Conservation (phyloP, 192 early-diverging fungal species). For the Backusella australiensis region DNA sequence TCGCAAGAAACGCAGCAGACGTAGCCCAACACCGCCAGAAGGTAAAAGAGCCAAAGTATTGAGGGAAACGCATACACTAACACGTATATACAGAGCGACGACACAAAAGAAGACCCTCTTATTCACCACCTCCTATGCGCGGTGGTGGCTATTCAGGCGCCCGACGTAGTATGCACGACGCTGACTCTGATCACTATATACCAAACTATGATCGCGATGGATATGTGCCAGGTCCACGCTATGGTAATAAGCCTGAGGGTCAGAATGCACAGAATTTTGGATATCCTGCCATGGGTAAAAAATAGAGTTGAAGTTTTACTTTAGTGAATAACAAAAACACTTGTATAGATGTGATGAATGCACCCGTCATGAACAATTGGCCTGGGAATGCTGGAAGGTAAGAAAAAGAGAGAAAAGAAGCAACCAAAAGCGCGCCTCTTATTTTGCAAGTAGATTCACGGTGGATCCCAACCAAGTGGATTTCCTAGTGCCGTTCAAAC, state of each 20-base stretch:
- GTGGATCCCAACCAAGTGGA: conserved; percentile 77
- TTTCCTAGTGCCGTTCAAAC: conserved; percentile 72
- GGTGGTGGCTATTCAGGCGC: not conserved
- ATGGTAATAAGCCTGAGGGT: conserved; percentile 36
- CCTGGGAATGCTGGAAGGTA: conserved; percentile 4
- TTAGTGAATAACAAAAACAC: not conserved
- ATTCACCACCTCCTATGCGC: conserved; percentile 22
- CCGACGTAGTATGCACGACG: conserved; percentile 17
- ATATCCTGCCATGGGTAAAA: conserved; percentile 22
- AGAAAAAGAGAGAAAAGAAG: too few species aligned
- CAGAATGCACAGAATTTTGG: not conserved
- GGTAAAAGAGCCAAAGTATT: conserved; percentile 4
- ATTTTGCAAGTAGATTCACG: conserved; percentile 15
- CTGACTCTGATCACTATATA: conserved; percentile 62
- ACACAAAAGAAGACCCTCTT: conserved; percentile 24
- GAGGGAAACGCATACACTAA: too few species aligned
- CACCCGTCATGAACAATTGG: conserved; percentile 15
- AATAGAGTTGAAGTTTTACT: not conserved
- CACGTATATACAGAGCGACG: conserved; percentile 12
- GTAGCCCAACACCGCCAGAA: conserved; percentile 34
- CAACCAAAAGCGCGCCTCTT: too few species aligned
- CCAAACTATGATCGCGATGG: conserved; percentile 87
- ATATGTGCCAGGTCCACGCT: conserved; percentile 58
- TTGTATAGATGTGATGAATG: conserved; percentile 13
- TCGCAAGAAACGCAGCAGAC: conserved; percentile 26